Evolutionary conservation across 345 rosid genomes (phyloP).

Genomic region (Streptanthus diversifolius): DNA sequence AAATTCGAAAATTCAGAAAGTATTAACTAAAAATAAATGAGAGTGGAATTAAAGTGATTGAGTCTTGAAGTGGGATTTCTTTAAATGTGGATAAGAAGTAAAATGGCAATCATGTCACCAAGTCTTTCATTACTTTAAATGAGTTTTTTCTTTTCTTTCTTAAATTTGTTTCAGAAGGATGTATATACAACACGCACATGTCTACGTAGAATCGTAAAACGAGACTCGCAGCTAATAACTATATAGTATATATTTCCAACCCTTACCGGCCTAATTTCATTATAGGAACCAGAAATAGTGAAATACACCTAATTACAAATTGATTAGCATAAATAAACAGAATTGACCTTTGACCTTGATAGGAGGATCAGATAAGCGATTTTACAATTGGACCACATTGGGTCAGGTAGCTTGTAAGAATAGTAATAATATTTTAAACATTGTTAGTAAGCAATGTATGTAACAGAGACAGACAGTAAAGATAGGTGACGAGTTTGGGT

Average conservation of each 20-base stretch:
- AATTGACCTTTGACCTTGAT: constrained; percentile 3
- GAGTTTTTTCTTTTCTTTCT: not conserved
- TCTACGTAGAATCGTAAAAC: not conserved
- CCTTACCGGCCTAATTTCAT: not conserved
- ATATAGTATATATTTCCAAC: not conserved
- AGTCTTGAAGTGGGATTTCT: constrained; percentile 64
- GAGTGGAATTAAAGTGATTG: constrained; percentile 44
- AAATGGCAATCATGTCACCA: constrained; percentile 34
- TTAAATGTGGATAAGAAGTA: constrained; percentile 43
- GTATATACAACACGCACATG: constrained; percentile 13
- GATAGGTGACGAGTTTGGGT: constrained; percentile 22
- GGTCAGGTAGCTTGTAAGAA: constrained; percentile 29
- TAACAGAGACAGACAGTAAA: constrained; percentile 28
- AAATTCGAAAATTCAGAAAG: not conserved
- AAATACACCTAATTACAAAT: not conserved
- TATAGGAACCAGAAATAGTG: not conserved
- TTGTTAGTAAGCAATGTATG: constrained; percentile 23
- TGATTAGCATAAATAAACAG: not conserved
- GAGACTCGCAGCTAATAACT: not conserved
- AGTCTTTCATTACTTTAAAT: constrained; percentile 28
- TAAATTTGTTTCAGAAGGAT: not conserved
- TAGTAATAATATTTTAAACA: not conserved
- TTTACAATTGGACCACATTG: not conserved
- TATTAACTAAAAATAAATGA: not conserved
- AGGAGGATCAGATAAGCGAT: not conserved